Conservation (phyloP, 1,284 basidiomycete genomes). For the Agaricales sp. region DNA sequence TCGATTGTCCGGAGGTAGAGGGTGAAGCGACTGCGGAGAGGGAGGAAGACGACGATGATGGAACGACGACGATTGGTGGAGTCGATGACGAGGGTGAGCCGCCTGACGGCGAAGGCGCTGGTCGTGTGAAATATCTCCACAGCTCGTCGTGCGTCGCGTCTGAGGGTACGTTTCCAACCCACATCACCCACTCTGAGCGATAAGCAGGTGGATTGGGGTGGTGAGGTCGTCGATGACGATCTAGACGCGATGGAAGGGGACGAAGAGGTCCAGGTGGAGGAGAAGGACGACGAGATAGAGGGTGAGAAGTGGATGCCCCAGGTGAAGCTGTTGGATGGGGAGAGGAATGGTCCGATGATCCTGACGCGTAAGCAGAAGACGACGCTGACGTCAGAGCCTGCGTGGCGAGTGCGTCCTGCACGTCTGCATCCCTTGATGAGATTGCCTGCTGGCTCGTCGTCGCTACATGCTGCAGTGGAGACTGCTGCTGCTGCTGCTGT, state of each 20-base stretch:
- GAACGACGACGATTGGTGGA: constrained; percentile 6
- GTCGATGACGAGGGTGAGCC: constrained; percentile 6
- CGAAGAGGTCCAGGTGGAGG: constrained; percentile 1
- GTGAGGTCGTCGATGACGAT: constrained; percentile 19
- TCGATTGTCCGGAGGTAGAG: background rate
- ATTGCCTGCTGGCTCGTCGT: no score
- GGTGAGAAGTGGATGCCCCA: constrained; percentile 5
- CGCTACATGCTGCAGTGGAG: no score
- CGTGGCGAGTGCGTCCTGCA: no score
- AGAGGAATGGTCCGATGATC: no score
- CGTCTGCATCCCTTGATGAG: no score
- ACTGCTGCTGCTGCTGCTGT: no score
- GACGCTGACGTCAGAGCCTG: no score
- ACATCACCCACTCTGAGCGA: constrained; percentile 92
- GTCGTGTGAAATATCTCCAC: constrained; percentile 72
- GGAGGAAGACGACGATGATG: background rate
- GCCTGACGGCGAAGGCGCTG: constrained; percentile 9
- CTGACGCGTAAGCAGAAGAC: no score
- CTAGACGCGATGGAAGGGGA: background rate
- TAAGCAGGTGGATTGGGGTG: constrained; percentile 61
- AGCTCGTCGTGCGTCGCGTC: constrained; percentile 85
- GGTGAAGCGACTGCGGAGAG: background rate
- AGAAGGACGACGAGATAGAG: constrained; percentile 11
- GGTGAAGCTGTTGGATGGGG: no score
- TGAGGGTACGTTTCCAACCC: constrained; percentile 83